Conservation (phyloP, 495 filamentous ascomycete genomes). For the Podospora comata region DNA sequence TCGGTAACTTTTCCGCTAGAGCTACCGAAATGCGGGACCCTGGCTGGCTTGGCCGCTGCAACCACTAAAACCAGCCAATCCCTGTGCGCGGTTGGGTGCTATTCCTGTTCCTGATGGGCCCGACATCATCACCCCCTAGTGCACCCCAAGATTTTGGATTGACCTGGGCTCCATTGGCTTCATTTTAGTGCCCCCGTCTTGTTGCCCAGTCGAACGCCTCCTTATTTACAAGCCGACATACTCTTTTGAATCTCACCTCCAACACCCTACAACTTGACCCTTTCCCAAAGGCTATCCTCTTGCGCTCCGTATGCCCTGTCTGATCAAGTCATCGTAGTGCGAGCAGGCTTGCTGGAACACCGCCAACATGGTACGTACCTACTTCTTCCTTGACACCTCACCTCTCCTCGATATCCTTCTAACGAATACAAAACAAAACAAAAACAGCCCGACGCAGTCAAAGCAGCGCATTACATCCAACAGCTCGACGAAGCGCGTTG, state of each 20-base stretch:
- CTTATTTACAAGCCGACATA: neutral
- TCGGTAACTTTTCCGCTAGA: neutral
- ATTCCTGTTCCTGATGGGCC: slow-evolving; percentile 10
- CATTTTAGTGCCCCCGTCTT: neutral
- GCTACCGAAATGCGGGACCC: slow-evolving; percentile 5
- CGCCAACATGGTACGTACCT: slow-evolving; percentile 29
- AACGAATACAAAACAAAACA: too few relatives aligned
- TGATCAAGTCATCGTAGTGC: slow-evolving; percentile 34
- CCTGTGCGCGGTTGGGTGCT: slow-evolving; percentile 14
- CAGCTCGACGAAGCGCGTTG: slow-evolving; percentile 83
- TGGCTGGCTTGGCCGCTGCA: slow-evolving; percentile 7
- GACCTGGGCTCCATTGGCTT: slow-evolving; percentile 7
- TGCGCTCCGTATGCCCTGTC: slow-evolving; percentile 31
- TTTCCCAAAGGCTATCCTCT: neutral
- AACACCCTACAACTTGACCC: too few relatives aligned
- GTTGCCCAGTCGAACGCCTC: neutral
- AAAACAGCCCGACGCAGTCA: slow-evolving; percentile 50
- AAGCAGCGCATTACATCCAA: slow-evolving; percentile 74
- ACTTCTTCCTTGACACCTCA: neutral
- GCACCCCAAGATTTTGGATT: slow-evolving; percentile 7
- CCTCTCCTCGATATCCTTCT: neutral
- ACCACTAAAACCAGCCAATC: slow-evolving; percentile 19
- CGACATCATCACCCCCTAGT: slow-evolving; percentile 5
- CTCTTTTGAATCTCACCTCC: neutral
- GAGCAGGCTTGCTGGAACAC: slow-evolving; percentile 25